A percentile compares a stretch with the other conserved stretches of the same genome.
Conservation (phyloP, 164 flowering plant species). For the Macadamia integrifolia region DNA sequence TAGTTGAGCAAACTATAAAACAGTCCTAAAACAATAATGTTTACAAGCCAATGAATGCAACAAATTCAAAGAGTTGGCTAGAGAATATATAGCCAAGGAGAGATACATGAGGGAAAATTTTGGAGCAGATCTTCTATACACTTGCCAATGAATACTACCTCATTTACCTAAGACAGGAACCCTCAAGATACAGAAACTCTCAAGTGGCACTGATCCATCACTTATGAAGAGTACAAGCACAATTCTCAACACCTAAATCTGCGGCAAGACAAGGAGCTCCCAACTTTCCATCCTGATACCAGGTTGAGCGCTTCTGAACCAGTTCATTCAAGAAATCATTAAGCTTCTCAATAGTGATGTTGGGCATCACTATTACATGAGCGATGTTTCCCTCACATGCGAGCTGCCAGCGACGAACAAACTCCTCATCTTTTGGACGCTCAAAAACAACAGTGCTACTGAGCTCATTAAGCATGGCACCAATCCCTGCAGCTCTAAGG, state of each 20-base stretch:
- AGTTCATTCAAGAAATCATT: slow-evolving; percentile 63
- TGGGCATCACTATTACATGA: slow-evolving; percentile 96
- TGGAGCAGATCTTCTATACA: background rate
- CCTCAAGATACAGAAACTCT: background rate
- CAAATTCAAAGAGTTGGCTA: background rate
- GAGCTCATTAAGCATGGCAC: slow-evolving; percentile 94
- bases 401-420: slow-evolving; percentile 85
- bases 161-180: background rate
- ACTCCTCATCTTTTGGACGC: slow-evolving; percentile 77
- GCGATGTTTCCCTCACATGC: slow-evolving; percentile 95
- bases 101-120: background rate
- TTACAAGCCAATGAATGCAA: background rate
- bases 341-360: slow-evolving; percentile 67
- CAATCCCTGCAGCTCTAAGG: slow-evolving; percentile 60
- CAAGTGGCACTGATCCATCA: slow-evolving; percentile 15
- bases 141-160: background rate
- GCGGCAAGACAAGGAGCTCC: slow-evolving; percentile 64
- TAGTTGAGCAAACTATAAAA: slow-evolving; percentile 38
- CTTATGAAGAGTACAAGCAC: slow-evolving; percentile 57
- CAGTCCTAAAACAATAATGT: slow-evolving; percentile 1
- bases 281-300: slow-evolving; percentile 58
- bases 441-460: slow-evolving; percentile 97
- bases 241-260: slow-evolving; percentile 63
- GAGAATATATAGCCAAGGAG: background rate
- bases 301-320: slow-evolving; percentile 41